Base-by-base conservation (phyloP, 805 yeast species). In the Zygoascus bituminiphila region DNA sequence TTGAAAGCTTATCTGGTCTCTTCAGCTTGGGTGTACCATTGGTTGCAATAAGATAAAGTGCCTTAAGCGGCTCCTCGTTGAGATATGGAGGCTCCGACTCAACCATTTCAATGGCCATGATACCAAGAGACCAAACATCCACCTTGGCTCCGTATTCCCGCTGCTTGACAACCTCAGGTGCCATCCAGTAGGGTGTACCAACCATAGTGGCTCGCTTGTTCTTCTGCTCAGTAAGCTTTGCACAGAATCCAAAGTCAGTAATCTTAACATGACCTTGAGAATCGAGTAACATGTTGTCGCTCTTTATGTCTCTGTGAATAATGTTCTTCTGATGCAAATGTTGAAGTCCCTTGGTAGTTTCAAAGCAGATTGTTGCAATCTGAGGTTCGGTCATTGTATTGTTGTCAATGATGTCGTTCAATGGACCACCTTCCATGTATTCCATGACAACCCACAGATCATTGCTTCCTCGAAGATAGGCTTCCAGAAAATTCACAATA, bases 401-500 rank as follows among this genome's bases (percentile, higher is more conserved):
- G 63, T 89, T 89, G 0, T 95, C 87, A 15, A 93, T 95, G 29
- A 93, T 91, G 67, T 93, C 98, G 0, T 98, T 91, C 57, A 93
- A 72, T 0, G 95, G 83, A 2, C 98, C 98, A 53, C 98, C 98
- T 65, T 93, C 97, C 98, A 93, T 93, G 63, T 87, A 93, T 67
- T 93, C 98, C 98, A 93, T 93, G 19, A 93, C 81, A 8, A 93
- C 98, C 98, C 98, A 93, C 48, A 93, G 72, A 46, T 69, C 72
- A 26, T 68, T 66, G 23, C 51, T 46, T 41, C 85, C 86, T 51
- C 78, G 80, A 49, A 85, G 68, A 63, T 81, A 93, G 0, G 96
- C 81, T 61, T 91, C 95, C 52, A 91, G 79, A 63, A 87, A 93
- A 65, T 93, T 93, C 50, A 93, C 98, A 66, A 93, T 93, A 62